phyloP scores from a whole-genome alignment of 495 filamentous ascomycete genomes.

The Annulohypoxylon bovei region DNA sequence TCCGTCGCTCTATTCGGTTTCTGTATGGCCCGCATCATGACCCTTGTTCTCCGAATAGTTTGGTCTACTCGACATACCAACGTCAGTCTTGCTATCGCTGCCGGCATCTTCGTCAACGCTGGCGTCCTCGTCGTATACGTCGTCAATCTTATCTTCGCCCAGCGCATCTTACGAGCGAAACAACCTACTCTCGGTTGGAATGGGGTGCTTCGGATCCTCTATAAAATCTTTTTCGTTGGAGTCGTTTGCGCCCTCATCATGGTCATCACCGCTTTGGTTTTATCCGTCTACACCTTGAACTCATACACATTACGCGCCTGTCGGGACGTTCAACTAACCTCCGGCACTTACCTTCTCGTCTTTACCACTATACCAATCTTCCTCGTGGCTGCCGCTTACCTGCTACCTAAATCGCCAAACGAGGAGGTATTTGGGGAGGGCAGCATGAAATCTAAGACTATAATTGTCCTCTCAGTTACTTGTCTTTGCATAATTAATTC shows the following conservation, averaged over 20 bases:
- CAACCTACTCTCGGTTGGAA: slow-evolving; percentile 79
- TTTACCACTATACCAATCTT: slow-evolving; percentile 79
- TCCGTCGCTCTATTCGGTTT: slow-evolving; percentile 79
- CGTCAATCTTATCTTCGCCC: slow-evolving; percentile 81
- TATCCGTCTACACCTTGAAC: slow-evolving; percentile 71
- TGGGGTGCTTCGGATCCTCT: slow-evolving; percentile 54
- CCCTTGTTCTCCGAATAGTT: slow-evolving; percentile 72
- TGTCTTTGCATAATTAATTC: slow-evolving; percentile 72
- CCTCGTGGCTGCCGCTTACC: slow-evolving; percentile 63
- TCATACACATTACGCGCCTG: slow-evolving; percentile 58
- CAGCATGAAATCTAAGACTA: slow-evolving; percentile 67
- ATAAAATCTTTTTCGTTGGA: slow-evolving; percentile 67
- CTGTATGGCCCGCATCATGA: slow-evolving; percentile 76
- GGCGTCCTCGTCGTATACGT: slow-evolving; percentile 82
- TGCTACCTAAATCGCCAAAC: slow-evolving; percentile 56
- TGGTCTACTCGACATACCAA: slow-evolving; percentile 64
- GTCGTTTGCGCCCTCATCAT: slow-evolving; percentile 71
- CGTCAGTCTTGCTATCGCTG: slow-evolving; percentile 72
- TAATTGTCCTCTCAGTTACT: slow-evolving; percentile 64
- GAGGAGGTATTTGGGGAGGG: slow-evolving; percentile 78
- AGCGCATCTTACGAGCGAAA: slow-evolving; percentile 77
- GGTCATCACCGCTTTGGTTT: slow-evolving; percentile 73
- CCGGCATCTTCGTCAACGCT: slow-evolving; percentile 78
- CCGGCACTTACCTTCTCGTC: slow-evolving; percentile 71
- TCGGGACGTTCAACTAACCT: slow-evolving; percentile 73